These are phyloP conservation scores for Solanum arcanum DNA, from an alignment of 257 asterid genomes.

Conservation along the genomic window DNA sequence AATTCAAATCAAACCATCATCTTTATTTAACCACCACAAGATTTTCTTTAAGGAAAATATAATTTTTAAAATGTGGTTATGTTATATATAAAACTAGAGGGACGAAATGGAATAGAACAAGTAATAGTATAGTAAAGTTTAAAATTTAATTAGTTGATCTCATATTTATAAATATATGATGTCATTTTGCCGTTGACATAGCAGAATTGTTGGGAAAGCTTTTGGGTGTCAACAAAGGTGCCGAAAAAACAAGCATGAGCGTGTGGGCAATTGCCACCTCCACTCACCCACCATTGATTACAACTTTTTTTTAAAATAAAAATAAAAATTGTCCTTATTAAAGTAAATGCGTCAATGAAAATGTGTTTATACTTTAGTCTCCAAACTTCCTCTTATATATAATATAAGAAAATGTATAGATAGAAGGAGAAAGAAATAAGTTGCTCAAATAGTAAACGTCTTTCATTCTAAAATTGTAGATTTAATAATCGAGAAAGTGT, in stretches of 20 bases:
- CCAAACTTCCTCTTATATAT: not conserved
- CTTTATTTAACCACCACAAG: not conserved
- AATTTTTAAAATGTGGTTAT: not conserved
- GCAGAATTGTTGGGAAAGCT: conserved; percentile 69
- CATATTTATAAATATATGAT: conserved; percentile 1
- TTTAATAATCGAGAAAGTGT: not conserved
- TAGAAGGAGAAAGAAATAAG: not conserved
- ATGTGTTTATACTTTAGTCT: not conserved
- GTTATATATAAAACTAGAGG: not conserved
- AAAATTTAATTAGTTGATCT: not conserved
- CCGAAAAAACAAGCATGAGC: conserved; percentile 22
- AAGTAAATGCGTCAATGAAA: no score
- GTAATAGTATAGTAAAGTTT: not conserved
- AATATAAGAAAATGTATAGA: not conserved
- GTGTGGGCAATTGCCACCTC: conserved; percentile 33
- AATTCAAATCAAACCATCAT: no score
- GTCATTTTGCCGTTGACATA: conserved; percentile 13
- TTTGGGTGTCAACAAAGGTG: conserved; percentile 33
- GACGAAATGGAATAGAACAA: not conserved
- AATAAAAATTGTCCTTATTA: no score
- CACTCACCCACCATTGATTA: conserved; percentile 53
- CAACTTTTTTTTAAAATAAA: conserved; percentile 11
- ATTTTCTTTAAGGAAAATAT: not conserved
- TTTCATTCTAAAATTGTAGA: not conserved
- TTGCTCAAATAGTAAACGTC: no score